Percentiles rank a stretch among this genome's conserved stretches.
These are phyloP conservation scores for Yarrowia sp. DNA, from an alignment of 805 yeast genomes.

Conservation along the genomic window DNA sequence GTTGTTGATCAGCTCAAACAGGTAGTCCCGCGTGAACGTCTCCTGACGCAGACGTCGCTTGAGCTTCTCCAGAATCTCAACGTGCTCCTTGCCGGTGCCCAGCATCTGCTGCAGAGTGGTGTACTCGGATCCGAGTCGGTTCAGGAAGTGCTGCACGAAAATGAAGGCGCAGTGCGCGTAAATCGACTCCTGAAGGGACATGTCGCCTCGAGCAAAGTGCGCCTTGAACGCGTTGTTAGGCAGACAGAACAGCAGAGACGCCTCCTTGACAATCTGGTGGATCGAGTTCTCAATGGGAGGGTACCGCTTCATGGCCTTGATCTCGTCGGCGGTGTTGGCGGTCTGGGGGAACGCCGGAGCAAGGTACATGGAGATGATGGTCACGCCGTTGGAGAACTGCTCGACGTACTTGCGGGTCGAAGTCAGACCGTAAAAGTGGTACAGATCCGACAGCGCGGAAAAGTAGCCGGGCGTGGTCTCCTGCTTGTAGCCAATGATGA, in stretches of 20 bases:
- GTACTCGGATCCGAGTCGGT: slow-evolving; percentile 90
- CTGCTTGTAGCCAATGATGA: slow-evolving; percentile 84
- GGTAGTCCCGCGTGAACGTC: slow-evolving; percentile 84
- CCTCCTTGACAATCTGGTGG: slow-evolving; percentile 89
- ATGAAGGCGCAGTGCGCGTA: slow-evolving; percentile 93
- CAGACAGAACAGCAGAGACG: slow-evolving; percentile 84
- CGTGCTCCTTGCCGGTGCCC: slow-evolving; percentile 60
- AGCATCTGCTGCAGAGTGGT: slow-evolving; percentile 63
- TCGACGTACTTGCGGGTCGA: slow-evolving; percentile 91
- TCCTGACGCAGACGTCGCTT: slow-evolving; percentile 90
- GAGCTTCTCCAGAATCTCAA: slow-evolving; percentile 73
- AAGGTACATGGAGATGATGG: slow-evolving; percentile 83
- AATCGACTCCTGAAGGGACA: slow-evolving; percentile 90
- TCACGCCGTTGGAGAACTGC: slow-evolving; percentile 84
- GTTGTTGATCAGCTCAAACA: slow-evolving; percentile 69
- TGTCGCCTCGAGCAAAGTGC: slow-evolving; percentile 66
- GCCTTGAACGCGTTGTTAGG: slow-evolving; percentile 81
- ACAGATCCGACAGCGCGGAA: slow-evolving; percentile 80
- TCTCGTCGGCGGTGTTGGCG: slow-evolving; percentile 38
- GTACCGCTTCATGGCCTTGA: slow-evolving; percentile 34
- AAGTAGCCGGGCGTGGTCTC: slow-evolving; percentile 82
- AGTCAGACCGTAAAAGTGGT: slow-evolving; percentile 80
- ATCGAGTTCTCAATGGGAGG: slow-evolving; percentile 70
- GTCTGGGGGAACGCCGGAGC: slow-evolving; percentile 53
- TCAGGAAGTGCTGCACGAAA: slow-evolving; percentile 90